These are phyloP conservation scores for Lichtheimia ornata DNA, from an alignment of 371 early-diverging fungal genomes.

Conservation along the genomic window DNA sequence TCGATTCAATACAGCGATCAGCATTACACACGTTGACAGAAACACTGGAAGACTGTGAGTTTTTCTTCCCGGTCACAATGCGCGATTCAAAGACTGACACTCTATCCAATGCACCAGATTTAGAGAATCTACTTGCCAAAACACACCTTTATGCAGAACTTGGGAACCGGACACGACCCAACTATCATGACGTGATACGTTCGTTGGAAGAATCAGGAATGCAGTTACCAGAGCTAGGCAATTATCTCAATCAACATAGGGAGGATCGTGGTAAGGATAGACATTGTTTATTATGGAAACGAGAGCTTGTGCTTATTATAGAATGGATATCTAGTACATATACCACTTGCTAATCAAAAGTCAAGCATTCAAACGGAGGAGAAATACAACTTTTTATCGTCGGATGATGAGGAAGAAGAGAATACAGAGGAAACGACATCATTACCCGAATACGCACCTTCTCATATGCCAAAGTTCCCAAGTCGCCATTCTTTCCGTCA, in stretches of 20 bases:
- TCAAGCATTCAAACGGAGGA: background rate
- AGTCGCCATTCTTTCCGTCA: conserved; percentile 63
- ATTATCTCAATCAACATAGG: conserved; percentile 28
- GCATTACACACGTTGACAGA: conserved; percentile 48
- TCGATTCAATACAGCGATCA: conserved; percentile 46
- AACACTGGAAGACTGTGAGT: conserved; percentile 49
- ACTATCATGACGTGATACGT: conserved; percentile 54
- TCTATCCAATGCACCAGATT: conserved; percentile 31
- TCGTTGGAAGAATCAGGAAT: conserved; percentile 42
- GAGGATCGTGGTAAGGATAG: conserved; percentile 6
- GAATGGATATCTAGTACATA: background rate
- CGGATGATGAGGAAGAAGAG: conserved; percentile 50
- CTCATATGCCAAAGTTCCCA: conserved; percentile 58
- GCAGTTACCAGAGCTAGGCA: conserved; percentile 29
- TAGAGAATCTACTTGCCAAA: conserved; percentile 46
- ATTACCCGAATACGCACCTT: conserved; percentile 50
- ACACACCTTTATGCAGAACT: conserved; percentile 57
- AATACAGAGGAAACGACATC: conserved; percentile 20
- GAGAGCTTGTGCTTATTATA: background rate
- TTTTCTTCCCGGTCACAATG: too few relatives aligned
- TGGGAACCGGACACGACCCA: conserved; percentile 54
- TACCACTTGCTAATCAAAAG: background rate
- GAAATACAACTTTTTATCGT: conserved; percentile 28
- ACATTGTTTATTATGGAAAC: background rate
- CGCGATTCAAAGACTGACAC: background rate